Conservation (phyloP, 495 filamentous ascomycete genomes). For the Penicillium longicatenatum region DNA sequence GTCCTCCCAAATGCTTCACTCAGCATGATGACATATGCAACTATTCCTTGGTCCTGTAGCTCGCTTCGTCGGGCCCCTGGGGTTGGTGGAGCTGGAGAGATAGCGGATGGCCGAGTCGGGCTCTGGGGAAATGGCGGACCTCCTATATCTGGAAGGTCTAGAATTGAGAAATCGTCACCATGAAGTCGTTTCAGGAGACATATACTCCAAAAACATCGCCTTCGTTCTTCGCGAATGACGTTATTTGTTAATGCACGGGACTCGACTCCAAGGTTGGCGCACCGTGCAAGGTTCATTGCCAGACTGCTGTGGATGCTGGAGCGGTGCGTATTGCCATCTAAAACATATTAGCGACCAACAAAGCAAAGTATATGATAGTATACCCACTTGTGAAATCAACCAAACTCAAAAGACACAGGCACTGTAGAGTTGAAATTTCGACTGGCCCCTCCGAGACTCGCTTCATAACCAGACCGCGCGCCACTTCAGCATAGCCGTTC, state of each 20-base stretch:
- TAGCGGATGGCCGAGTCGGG: slow-evolving; percentile 25
- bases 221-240: slow-evolving; percentile 40
- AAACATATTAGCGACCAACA: not conserved
- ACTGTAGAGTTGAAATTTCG: slow-evolving; percentile 51
- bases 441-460: slow-evolving; percentile 47
- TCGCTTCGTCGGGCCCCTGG: slow-evolving; percentile 27
- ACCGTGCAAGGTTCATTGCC: slow-evolving; percentile 49
- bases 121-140: slow-evolving; percentile 40
- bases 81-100: slow-evolving; percentile 23
- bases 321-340: slow-evolving; percentile 51
- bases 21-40: slow-evolving; percentile 50
- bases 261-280: slow-evolving; percentile 43
- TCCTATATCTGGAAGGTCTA: slow-evolving; percentile 38
- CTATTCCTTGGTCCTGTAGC: slow-evolving; percentile 45
- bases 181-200: slow-evolving; percentile 50
- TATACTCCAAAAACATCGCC: slow-evolving; percentile 53
- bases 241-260: slow-evolving; percentile 20
- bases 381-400: slow-evolving; percentile 49
- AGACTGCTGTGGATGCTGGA: slow-evolving; percentile 51
- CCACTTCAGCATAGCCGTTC: slow-evolving; percentile 45
- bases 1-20: slow-evolving; percentile 48
- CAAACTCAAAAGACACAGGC: slow-evolving; percentile 46
- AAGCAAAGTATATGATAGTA: not conserved
- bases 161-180: slow-evolving; percentile 43
- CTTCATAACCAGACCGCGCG: slow-evolving; percentile 43